Base-by-base conservation (phyloP, 2,329 filamentous ascomycete species). In the Diaporthe ampelina region DNA sequence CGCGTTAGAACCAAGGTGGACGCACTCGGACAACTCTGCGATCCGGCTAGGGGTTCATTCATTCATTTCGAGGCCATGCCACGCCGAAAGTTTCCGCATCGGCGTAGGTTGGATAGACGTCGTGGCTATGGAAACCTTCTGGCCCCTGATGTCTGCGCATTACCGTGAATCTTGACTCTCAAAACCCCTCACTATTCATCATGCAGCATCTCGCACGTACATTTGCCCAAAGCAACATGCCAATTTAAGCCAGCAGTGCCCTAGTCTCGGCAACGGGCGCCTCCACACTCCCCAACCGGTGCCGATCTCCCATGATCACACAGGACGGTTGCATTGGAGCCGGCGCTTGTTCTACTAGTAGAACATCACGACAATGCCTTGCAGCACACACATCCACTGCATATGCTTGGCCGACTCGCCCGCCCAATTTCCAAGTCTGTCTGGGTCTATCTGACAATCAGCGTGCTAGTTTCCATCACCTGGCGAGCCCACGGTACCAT, bases 401-500 rank as follows among this genome's bases (percentile, higher is more conserved):
- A 35, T 29, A 17, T 40, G 21, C 32, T 59, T 37, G 40, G 54
- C 68, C 43, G 29, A 50, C 54, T 50, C 35, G n/a, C 56, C 61
- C 56, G 21, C 69, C 56, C 52, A 32, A 5, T 37, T n/a, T 21
- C 17, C 57, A 26, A 29, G 40, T 72, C 50, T 32, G 29, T 56
- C 37, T 29, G 56, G 26, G 32, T 65, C 48, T 40, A 69, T 17
- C 24, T 48, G 56, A 9, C 37, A 57, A 29, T 1, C 58, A 37
- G 56, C 37, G 3, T 56, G 37, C 45, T 52, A 43, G 43, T 40
- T 63, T 58, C 24, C 24, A 70, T 74, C 72, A 74, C 65, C 48
- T 59, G 72, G 56, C 26, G 21, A 37, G 50, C 72, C 65, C 65
- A 74, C 65, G 72, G 57, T 74, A 74, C 65, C 72, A 29, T 40